Evolutionary conservation across 106 monocot species (phyloP).

Genomic region (Platanthera zijinensis): DNA sequence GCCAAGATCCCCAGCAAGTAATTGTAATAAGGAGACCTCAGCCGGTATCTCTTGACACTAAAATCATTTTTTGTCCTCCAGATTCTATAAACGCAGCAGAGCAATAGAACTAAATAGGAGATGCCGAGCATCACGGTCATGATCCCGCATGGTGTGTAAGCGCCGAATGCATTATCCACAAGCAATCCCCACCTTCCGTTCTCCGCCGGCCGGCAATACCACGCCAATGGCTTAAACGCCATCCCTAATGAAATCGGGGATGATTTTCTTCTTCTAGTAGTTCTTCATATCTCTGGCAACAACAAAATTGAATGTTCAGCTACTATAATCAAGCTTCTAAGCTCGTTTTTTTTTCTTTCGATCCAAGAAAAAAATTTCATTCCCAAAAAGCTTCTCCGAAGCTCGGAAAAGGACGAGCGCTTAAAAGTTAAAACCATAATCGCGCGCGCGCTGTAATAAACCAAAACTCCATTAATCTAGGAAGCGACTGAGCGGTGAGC

Average conservation of each 20-base stretch:
- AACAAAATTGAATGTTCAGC: background rate
- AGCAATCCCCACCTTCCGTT: conserved; percentile 46
- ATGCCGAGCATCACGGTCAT: conserved; percentile 61
- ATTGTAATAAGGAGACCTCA: conserved; percentile 50
- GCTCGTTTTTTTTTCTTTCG: background rate
- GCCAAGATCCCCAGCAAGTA: conserved; percentile 57
- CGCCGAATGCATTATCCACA: conserved; percentile 73
- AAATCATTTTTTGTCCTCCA: conserved; percentile 54
- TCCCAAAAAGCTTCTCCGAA: background rate
- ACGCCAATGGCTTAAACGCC: conserved; percentile 60
- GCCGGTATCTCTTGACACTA: conserved; percentile 32
- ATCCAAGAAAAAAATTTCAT: background rate
- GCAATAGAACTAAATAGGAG: conserved; percentile 62
- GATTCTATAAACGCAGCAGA: conserved; percentile 58
- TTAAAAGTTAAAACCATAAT: background rate
- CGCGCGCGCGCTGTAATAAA: background rate
- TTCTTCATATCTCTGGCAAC: conserved; percentile 1
- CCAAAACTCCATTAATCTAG: background rate
- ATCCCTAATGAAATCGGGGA: conserved; percentile 11
- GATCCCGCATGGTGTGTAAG: conserved; percentile 85
- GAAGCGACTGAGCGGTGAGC: background rate
- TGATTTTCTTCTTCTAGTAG: background rate
- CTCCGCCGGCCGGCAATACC: conserved; percentile 85
- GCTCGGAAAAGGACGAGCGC: background rate
- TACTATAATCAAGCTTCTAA: background rate